Evolutionary conservation across 163 green algal genomes (phyloP).

Genomic region (Chloroidium sp.): DNA sequence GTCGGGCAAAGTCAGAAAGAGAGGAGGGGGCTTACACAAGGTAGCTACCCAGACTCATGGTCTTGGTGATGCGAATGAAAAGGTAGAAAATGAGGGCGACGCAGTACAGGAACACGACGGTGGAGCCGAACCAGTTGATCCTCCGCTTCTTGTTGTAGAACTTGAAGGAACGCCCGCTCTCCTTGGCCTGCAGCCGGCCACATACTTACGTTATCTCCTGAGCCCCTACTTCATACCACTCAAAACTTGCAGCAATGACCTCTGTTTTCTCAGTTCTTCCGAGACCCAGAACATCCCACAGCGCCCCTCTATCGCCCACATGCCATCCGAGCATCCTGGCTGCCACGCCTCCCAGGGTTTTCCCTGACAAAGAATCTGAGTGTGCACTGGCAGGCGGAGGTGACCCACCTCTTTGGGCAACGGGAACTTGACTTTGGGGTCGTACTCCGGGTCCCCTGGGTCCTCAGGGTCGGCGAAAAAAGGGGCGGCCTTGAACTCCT

Average conservation of each 20-base stretch:
- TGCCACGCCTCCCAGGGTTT: too few species aligned
- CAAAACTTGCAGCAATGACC: not conserved
- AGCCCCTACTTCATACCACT: not conserved
- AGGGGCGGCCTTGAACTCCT: not conserved
- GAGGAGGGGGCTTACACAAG: constrained; percentile 6
- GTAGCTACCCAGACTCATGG: constrained; percentile 52
- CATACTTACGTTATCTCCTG: not conserved
- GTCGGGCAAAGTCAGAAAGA: too few species aligned
- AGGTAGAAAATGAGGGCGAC: constrained; percentile 56
- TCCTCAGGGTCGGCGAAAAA: not conserved
- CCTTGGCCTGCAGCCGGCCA: not conserved
- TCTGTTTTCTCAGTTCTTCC: not conserved
- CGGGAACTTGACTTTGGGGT: not conserved
- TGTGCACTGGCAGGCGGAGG: not conserved
- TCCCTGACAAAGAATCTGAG: too few species aligned
- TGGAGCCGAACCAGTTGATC: constrained; percentile 33
- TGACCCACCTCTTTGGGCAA: not conserved
- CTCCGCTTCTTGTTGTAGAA: not conserved
- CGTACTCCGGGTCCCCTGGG: not conserved
- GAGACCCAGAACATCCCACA: too few species aligned
- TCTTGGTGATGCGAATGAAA: constrained; percentile 46
- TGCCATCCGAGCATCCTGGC: too few species aligned
- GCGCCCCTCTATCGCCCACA: too few species aligned
- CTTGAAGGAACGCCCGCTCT: not conserved
- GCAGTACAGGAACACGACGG: constrained; percentile 38